Conservation (phyloP, 2,329 filamentous ascomycete species). For the Sphaerulina musiva region DNA sequence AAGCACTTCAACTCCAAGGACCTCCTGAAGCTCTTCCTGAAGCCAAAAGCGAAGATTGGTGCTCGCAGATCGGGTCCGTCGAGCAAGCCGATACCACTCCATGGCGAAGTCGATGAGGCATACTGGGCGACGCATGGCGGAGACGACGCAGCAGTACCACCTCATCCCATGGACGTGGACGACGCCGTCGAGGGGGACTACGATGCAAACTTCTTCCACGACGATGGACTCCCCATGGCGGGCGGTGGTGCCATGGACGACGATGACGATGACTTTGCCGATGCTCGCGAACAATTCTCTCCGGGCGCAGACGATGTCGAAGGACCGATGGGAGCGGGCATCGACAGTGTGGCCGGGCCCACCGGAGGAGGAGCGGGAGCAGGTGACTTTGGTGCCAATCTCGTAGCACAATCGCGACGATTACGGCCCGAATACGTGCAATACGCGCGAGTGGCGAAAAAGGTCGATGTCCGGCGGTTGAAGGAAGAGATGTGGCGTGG, state of each 20-base stretch:
- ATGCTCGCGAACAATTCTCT: conserved; percentile 72
- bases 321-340: conserved; percentile 28
- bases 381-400: conserved; percentile 53
- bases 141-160: conserved; percentile 30
- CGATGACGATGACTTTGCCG: conserved; percentile 68
- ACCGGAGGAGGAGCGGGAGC: conserved; percentile 24
- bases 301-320: conserved; percentile 51
- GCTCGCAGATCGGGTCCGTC: conserved; percentile 48
- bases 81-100: conserved; percentile 37
- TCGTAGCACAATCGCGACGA: conserved; percentile 56
- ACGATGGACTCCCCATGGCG: conserved; percentile 64
- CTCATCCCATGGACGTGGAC: conserved; percentile 32
- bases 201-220: conserved; percentile 95
- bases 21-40: conserved; percentile 82
- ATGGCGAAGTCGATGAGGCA: conserved; percentile 84
- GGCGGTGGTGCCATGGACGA: conserved; percentile 60
- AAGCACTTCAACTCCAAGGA: conserved; percentile 97
- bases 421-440: conserved; percentile 59
- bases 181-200: conserved; percentile 71
- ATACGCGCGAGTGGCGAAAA: conserved; percentile 60
- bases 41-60: conserved; percentile 81
- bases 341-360: conserved; percentile 33
- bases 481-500: conserved; percentile 62
- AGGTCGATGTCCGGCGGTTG: conserved; percentile 57
- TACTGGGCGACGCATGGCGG: conserved; percentile 73